Conservation (phyloP, 306 rosid species). For the Phaseolus lunatus region DNA sequence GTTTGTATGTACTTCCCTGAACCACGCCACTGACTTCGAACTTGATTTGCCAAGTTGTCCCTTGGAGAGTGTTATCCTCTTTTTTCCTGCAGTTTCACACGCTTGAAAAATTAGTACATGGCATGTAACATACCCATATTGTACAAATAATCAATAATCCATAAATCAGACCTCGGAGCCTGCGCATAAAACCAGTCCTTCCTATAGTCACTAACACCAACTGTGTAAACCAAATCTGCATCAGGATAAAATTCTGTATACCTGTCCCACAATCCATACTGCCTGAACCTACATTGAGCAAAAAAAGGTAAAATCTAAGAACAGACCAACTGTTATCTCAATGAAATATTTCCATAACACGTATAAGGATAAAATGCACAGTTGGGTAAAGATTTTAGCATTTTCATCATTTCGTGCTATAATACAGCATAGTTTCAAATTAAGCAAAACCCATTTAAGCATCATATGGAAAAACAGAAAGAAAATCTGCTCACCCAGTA, state of each 20-base stretch:
- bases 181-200: constrained; percentile 93
- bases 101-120: constrained; percentile 23
- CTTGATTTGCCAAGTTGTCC: constrained; percentile 93
- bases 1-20: constrained; percentile 59
- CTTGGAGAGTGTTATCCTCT: constrained; percentile 62
- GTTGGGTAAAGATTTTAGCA: constrained; percentile 28
- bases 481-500: constrained; percentile 4
- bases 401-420: neutral
- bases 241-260: constrained; percentile 78
- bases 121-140: constrained; percentile 9
- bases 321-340: constrained; percentile 17
- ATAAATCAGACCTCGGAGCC: constrained; percentile 66
- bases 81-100: constrained; percentile 60
- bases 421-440: constrained; percentile 28
- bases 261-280: constrained; percentile 93
- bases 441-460: neutral
- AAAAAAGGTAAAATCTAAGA: constrained; percentile 32
- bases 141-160: constrained; percentile 7
- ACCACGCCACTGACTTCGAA: constrained; percentile 63
- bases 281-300: constrained; percentile 72
- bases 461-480: constrained; percentile 9
- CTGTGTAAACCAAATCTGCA: constrained; percentile 69
- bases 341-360: constrained; percentile 39
- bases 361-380: constrained; percentile 17
- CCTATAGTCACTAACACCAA: constrained; percentile 67